Conservation (phyloP, 768 basidiomycete genomes). For the Auriscalpium vulgare region DNA sequence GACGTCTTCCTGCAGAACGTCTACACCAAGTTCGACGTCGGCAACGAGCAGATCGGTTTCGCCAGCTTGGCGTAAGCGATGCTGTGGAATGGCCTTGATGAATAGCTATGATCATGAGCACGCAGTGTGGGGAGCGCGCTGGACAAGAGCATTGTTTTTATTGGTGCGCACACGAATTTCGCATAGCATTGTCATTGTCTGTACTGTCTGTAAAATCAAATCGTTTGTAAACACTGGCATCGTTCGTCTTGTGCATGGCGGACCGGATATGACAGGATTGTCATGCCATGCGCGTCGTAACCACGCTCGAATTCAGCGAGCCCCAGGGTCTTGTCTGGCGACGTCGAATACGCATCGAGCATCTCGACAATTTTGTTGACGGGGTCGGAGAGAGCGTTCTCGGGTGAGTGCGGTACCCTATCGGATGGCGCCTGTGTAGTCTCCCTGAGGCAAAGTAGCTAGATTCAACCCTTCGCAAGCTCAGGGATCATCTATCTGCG, state of each 20-base stretch:
- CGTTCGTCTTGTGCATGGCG: not conserved
- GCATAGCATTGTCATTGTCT: no score
- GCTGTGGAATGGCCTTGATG: not conserved
- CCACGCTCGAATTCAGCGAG: conserved; percentile 66
- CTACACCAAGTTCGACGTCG: conserved; percentile 5
- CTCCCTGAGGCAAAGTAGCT: no score
- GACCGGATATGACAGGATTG: not conserved
- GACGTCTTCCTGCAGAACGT: conserved; percentile 1
- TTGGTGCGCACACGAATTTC: no score
- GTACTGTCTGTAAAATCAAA: no score
- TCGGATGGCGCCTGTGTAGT: not conserved
- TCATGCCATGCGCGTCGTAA: conserved; percentile 46
- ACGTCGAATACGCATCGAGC: conserved; percentile 68
- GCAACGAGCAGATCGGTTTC: conserved; percentile 8
- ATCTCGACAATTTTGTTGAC: conserved; percentile 87
- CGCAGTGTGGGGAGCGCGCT: no score
- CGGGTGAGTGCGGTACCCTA: conserved; percentile 45
- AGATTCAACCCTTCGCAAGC: no score
- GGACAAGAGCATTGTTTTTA: no score
- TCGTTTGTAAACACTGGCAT: not conserved
- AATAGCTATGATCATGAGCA: no score
- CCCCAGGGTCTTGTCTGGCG: conserved; percentile 58
- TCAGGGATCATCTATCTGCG: no score
- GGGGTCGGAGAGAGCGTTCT: conserved; percentile 88
- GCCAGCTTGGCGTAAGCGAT: not conserved